These are phyloP conservation scores for Podaxis sp. DNA, from an alignment of 768 basidiomycete genomes.

Conservation along the genomic window DNA sequence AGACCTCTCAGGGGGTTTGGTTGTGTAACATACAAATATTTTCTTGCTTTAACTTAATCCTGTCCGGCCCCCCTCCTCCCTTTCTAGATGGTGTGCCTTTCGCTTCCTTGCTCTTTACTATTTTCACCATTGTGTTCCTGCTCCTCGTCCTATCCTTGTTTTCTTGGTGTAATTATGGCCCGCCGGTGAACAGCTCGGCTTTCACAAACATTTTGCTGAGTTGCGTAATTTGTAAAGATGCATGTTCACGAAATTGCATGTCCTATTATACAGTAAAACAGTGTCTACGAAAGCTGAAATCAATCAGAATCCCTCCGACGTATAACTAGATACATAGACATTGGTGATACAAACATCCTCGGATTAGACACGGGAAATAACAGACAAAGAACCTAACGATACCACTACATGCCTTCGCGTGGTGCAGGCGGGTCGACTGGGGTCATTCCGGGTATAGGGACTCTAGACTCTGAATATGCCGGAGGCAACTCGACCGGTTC, in stretches of 20 bases:
- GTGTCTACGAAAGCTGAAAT: background rate
- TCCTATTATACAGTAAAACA: background rate
- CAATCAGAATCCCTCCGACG: background rate
- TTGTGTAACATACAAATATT: conserved; percentile 16
- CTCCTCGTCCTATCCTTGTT: conserved; percentile 1
- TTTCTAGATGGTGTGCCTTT: conserved; percentile 22
- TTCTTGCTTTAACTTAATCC: conserved; percentile 24
- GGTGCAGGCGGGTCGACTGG: conserved; percentile 8
- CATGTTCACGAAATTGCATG: conserved; percentile 4
- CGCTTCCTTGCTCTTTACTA: conserved; percentile 10
- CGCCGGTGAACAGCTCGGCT: conserved; percentile 2
- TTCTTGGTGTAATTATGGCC: conserved; percentile 10
- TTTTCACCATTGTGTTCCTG: conserved; percentile 12
- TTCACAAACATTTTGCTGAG: background rate
- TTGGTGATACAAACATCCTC: background rate
- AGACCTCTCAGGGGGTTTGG: conserved; percentile 2
- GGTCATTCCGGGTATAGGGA: conserved; percentile 25
- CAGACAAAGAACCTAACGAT: background rate
- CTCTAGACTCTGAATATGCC: conserved; percentile 28
- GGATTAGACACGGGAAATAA: background rate
- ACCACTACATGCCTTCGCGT: background rate
- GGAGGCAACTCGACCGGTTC: conserved; percentile 32
- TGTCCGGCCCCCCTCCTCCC: background rate
- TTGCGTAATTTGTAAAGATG: conserved; percentile 8
- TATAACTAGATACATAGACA: background rate